A percentile compares a stretch with the other conserved stretches of the same genome.
Evolutionary conservation across 1,284 basidiomycete species (phyloP).

Genomic region (Tylopilus orsonianus): DNA sequence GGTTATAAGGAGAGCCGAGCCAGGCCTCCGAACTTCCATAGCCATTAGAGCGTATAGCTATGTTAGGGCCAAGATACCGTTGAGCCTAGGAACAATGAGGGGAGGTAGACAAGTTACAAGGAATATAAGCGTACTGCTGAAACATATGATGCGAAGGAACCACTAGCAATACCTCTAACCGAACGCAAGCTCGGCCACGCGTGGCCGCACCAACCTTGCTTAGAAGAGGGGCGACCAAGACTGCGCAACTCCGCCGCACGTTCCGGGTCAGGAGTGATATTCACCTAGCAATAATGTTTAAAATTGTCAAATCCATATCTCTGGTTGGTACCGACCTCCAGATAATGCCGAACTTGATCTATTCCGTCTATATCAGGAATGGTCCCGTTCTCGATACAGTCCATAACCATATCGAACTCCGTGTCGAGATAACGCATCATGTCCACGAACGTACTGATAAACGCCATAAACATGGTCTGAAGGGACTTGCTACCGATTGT

Average conservation of each 20-base stretch:
- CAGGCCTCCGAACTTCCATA: constrained; percentile 7
- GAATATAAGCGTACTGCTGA: constrained; percentile 2
- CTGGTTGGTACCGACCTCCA: constrained; percentile 4
- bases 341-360: no score
- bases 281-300: constrained; percentile 4
- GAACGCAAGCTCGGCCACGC: constrained; percentile 13
- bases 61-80: constrained; percentile 10
- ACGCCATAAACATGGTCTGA: constrained; percentile 9
- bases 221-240: no score
- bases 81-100: constrained; percentile 6
- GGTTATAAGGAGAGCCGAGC: constrained; percentile 12
- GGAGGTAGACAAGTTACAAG: neutral
- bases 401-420: no score
- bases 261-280: constrained; percentile 14
- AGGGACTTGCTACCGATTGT: no score
- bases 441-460: constrained; percentile 13
- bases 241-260: no score
- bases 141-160: no score
- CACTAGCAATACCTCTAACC: constrained; percentile 5
- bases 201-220: no score
- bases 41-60: neutral
- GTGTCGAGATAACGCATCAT: no score
- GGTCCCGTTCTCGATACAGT: no score
- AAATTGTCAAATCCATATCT: neutral
- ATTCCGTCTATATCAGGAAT: no score